Evolutionary conservation across 179 eudicot genomes (phyloP).

Genomic region (Vitellaria paradoxa): DNA sequence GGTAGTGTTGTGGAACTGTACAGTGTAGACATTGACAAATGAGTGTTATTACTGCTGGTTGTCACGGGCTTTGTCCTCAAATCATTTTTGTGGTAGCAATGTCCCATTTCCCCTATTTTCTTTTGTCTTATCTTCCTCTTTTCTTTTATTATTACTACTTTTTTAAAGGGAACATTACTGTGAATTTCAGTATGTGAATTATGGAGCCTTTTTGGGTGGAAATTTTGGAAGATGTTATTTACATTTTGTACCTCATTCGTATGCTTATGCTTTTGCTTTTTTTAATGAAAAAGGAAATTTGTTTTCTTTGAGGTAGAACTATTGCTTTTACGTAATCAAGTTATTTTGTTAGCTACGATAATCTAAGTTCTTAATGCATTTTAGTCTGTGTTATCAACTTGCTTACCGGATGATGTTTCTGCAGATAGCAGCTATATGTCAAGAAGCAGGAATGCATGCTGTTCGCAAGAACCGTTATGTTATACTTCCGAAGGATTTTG

Average conservation of each 20-base stretch:
- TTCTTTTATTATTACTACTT: too few relatives aligned
- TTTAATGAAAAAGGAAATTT: too few relatives aligned
- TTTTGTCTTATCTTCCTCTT: neutral
- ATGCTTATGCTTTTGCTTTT: neutral
- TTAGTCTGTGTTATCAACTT: neutral
- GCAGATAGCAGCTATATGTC: constrained; percentile 80
- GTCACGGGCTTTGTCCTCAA: neutral
- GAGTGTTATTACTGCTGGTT: neutral
- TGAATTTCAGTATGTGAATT: neutral
- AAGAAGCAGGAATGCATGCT: constrained; percentile 91
- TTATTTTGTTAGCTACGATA: neutral
- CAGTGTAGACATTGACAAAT: neutral
- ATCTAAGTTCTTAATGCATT: neutral
- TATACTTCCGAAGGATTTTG: constrained; percentile 77
- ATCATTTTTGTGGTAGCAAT: neutral
- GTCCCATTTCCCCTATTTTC: neutral
- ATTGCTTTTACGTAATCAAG: neutral
- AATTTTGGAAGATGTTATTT: neutral
- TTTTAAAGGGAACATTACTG: too few relatives aligned
- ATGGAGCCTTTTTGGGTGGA: neutral
- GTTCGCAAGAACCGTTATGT: constrained; percentile 78
- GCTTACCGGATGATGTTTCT: neutral
- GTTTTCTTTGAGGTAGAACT: neutral
- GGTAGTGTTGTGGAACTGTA: neutral
- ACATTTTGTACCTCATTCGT: neutral